Conservation (phyloP, 495 filamentous ascomycete species). For the Lindgomyces ingoldianus region DNA sequence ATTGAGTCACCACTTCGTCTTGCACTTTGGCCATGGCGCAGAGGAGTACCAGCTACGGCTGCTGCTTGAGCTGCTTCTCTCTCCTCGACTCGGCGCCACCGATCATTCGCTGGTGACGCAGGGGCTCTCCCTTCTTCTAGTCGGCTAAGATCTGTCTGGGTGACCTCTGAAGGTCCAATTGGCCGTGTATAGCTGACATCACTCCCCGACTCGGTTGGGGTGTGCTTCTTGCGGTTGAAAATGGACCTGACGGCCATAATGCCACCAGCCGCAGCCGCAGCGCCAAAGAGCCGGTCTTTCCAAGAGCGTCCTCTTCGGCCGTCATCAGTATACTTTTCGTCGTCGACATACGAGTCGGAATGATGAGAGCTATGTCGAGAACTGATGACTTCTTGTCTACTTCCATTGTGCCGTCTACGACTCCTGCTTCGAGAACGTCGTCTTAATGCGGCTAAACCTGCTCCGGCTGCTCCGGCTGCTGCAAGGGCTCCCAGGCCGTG, state of each 20-base stretch:
- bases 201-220: constrained; percentile 61
- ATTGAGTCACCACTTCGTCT: constrained; percentile 46
- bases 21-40: constrained; percentile 37
- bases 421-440: constrained; percentile 42
- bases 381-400: constrained; percentile 35
- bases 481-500: constrained; percentile 40
- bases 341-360: constrained; percentile 34
- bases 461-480: constrained; percentile 60
- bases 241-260: constrained; percentile 64
- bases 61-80: constrained; percentile 42
- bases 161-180: constrained; percentile 40
- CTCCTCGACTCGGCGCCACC: constrained; percentile 47
- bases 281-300: constrained; percentile 65
- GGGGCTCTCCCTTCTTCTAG: constrained; percentile 47
- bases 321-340: constrained; percentile 41
- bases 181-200: constrained; percentile 41
- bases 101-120: constrained; percentile 42
- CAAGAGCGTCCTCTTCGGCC: constrained; percentile 43
- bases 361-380: constrained; percentile 37
- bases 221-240: constrained; percentile 56
- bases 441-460: constrained; percentile 60
- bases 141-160: constrained; percentile 44
- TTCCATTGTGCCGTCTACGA: constrained; percentile 21
- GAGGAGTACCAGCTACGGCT: constrained; percentile 28
- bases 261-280: constrained; percentile 67